These are phyloP conservation scores for Gnaphalium uliginosum DNA, from an alignment of 129 eudicot genomes.

Conservation along the genomic window DNA sequence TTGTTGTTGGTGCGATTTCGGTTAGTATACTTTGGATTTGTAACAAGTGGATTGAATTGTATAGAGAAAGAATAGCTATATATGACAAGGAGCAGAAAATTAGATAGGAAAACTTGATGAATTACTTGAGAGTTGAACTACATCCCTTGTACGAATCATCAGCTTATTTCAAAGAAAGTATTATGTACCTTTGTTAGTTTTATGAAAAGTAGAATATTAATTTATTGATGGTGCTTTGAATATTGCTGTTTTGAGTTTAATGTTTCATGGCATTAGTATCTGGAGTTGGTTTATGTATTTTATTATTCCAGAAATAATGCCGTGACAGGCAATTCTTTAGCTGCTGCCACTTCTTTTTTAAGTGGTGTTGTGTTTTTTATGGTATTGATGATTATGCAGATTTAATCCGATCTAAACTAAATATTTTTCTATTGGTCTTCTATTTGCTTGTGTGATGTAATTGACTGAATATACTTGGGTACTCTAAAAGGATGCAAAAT, in stretches of 20 bases:
- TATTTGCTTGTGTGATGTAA: not conserved
- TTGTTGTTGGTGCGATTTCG: conserved; percentile 63
- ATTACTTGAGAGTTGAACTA: conserved; percentile 7
- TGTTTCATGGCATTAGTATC: conserved; percentile 10
- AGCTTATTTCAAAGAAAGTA: conserved; percentile 19
- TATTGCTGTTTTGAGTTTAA: conserved; percentile 23
- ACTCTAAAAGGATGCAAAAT: not conserved
- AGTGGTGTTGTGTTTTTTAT: not conserved
- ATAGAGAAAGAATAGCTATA: conserved; percentile 47
- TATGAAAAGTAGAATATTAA: conserved; percentile 19
- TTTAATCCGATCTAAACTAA: not conserved
- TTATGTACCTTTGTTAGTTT: conserved; percentile 31
- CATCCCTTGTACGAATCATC: conserved; percentile 24
- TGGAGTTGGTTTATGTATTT: conserved; percentile 18
- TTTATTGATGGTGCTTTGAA: conserved; percentile 10
- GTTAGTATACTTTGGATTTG: conserved; percentile 83
- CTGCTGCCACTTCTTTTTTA: not conserved
- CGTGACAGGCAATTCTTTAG: not conserved
- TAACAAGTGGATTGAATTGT: conserved; percentile 70
- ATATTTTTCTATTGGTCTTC: not conserved
- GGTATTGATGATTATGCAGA: conserved; percentile 6
- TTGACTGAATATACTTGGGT: not conserved
- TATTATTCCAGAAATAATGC: not conserved
- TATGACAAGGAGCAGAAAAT: conserved; percentile 42
- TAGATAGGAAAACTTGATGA: conserved; percentile 29